Evolutionary conservation across 2,329 filamentous ascomycete species (phyloP).

Genomic region (Nemania diffusa): DNA sequence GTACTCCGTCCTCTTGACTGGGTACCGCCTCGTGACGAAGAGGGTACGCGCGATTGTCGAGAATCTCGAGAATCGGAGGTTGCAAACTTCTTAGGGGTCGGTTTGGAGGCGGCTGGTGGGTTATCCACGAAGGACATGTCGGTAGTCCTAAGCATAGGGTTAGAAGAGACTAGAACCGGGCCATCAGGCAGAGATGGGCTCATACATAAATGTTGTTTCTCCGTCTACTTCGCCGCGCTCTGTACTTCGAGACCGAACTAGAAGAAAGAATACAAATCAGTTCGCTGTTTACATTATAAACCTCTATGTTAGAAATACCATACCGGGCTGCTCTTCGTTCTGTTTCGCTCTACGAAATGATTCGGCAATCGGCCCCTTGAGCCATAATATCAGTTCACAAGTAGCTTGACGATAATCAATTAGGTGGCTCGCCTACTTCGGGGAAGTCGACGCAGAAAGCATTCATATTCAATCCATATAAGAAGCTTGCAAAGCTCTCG

Average conservation of each 20-base stretch:
- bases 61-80: slow-evolving; percentile 54
- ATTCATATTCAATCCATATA: slow-evolving; percentile 99
- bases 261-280: slow-evolving; percentile 15
- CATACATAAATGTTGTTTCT: slow-evolving; percentile 88
- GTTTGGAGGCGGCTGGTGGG: slow-evolving; percentile 68
- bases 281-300: background rate
- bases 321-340: slow-evolving; percentile 53
- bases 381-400: slow-evolving; percentile 7
- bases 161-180: slow-evolving; percentile 35
- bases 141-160: slow-evolving; percentile 72
- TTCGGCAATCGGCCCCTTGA: slow-evolving; percentile 81
- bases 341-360: slow-evolving; percentile 78
- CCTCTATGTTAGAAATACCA: slow-evolving; percentile 8
- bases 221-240: slow-evolving; percentile 57
- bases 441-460: slow-evolving; percentile 98
- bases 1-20: slow-evolving; percentile 50
- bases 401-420: background rate
- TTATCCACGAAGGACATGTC: slow-evolving; percentile 93
- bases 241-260: slow-evolving; percentile 45
- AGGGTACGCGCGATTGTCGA: slow-evolving; percentile 61
- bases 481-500: slow-evolving; percentile 93
- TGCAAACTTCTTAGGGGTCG: slow-evolving; percentile 57
- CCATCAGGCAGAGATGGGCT: slow-evolving; percentile 47
- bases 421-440: slow-evolving; percentile 67
- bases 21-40: slow-evolving; percentile 55